These are phyloP conservation scores for Colletotrichum australisinense DNA, from an alignment of 2,329 filamentous ascomycete genomes.

Conservation along the genomic window DNA sequence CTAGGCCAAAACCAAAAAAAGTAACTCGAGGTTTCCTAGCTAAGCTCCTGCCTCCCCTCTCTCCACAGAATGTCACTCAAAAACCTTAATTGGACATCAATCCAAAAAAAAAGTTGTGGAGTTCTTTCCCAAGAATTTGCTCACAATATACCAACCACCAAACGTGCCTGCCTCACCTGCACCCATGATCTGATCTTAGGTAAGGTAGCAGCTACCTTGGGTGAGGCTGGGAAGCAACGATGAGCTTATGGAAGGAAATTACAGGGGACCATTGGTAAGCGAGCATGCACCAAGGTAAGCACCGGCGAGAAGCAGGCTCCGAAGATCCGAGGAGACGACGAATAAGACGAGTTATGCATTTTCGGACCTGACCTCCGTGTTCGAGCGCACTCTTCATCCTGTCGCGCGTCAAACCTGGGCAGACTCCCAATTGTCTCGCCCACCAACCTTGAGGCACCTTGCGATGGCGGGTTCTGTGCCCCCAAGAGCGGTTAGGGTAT, in stretches of 20 bases:
- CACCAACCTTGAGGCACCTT: too few relatives aligned
- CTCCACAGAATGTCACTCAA: slow-evolving; percentile 26
- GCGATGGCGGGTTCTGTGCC: not conserved
- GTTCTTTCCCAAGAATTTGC: not conserved
- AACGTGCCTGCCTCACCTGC: not conserved
- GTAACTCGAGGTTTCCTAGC: slow-evolving; percentile 9
- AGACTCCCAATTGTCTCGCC: too few relatives aligned
- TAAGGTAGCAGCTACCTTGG: too few relatives aligned
- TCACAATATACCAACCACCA: not conserved
- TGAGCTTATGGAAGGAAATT: not conserved
- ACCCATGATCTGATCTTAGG: not conserved
- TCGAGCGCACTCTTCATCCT: not conserved
- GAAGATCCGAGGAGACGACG: not conserved
- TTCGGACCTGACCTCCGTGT: not conserved
- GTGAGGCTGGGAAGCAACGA: not conserved
- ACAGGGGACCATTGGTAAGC: not conserved
- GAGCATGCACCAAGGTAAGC: not conserved
- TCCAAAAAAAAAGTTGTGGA: slow-evolving; percentile 12
- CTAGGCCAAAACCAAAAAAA: slow-evolving; percentile 12
- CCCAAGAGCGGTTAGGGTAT: not conserved
- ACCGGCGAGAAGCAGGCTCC: not conserved
- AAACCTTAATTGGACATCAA: slow-evolving; percentile 36
- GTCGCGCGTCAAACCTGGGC: not conserved
- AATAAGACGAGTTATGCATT: not conserved
- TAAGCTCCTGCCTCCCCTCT: not conserved